Evolutionary conservation across 345 rosid genomes (phyloP), one percentile per base, ranked within the genome.

Genomic region (Geranium brycei): DNA sequence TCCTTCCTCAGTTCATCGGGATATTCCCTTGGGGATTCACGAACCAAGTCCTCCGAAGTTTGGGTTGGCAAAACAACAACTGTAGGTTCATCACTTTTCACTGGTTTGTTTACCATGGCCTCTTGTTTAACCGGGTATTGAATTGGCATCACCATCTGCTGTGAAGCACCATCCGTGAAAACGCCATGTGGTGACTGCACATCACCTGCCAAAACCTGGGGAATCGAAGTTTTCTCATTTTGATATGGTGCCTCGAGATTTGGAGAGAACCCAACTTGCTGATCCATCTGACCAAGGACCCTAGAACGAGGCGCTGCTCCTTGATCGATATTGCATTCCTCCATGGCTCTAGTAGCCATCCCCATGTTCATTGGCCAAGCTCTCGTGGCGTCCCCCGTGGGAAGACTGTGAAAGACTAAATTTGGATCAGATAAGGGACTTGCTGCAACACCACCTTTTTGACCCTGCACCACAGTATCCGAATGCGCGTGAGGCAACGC

Each of bases 401-500:
- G 69, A 30, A 81, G 80, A 75, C 88, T 87, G 28, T 78, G 84
- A 78, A 71, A 72, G 60, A 76, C 32, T 59, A 81, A 59, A 66
- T 62, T 69, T 19, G 75, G 57, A 75, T 71, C 69, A 6, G 72
- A 67, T 40, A 60, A 10, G 47, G 73, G 32, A 67, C 71, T 71
- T 0, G 28, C 2, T 38, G 53, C 57, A 65, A 35, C 57, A 51
- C 62, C 51, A 2, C 72, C 80, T 65, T 76, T 75, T 61, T 62
- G 76, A 66, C 73, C 84, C 64, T 41, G 78, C 60, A 71, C 72
- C 72, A 78, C 4, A 61, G 87, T 75, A 80, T 87, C 89, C 0
- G 85, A 87, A 79, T 87, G 86, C 53, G 79, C 83, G 75, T 82
- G 89, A 68, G 87, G 87, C 77, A 87, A 75, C 59, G 86, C 79